Base-by-base conservation (phyloP, 1,284 basidiomycete species). In the Heliocybe sulcata region DNA sequence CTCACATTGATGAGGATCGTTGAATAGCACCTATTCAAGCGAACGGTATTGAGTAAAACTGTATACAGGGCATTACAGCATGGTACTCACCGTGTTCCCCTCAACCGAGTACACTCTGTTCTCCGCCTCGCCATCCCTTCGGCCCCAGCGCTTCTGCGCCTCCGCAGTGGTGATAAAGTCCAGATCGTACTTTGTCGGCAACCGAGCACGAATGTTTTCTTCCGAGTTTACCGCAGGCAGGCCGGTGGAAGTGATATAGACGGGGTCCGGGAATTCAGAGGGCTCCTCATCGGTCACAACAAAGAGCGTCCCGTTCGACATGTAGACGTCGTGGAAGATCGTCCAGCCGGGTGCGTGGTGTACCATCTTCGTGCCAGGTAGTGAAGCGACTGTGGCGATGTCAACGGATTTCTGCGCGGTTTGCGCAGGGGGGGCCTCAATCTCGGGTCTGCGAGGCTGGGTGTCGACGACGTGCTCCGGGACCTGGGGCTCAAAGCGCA, bases 321-420 rank as follows among this genome's bases (percentile, higher is more conserved):
- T 83, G 73, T 92, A 92, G 12, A 93, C 66, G 62, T 90, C 81
- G 48, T 79, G 77, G 66, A 90, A 90, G 31, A 92, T 69, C 0
- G 90, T 92, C 88, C 90, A 93, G 45, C 91, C 90, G 45, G 83
- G 82, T 14, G 81, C 82, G 56, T 87, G 85, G n/a, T 78, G 73
- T 10, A 82, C 64, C 22, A 87, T 62, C 12, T 73, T 70, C 0
- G 85, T 87, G 54, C 74, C 69, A 0, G 79, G 79, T 4, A 84
- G 61, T 9, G 56, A 62, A 35, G 63, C 19, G 29, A 57, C 16
- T 4, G 25, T 27, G 16, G 33, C 29, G 31, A 29, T 42, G 45
- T 45, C 11, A 45, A 42, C 53, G 1, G 55, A 52, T 3, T 58
- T 58, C 38, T 54, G 48, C 22, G 53, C 22, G n/a, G 54, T 29